Base-by-base conservation (phyloP, 179 eudicot species). In the Heliamphora pulchella region DNA sequence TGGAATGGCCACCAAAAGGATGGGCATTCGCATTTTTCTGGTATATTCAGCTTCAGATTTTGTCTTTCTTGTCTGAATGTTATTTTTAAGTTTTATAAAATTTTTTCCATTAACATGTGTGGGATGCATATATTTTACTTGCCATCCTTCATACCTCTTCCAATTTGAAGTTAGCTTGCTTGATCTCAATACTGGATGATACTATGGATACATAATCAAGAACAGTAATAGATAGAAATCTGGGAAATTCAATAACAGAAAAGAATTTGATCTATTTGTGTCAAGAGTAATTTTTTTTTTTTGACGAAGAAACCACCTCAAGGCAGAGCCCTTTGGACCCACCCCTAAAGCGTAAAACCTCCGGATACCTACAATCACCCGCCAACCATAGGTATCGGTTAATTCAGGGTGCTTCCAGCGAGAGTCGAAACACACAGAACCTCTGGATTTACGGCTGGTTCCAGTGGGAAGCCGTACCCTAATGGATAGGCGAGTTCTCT, bases 31-130 rank as follows among this genome's bases (percentile, higher is more conserved):
- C 51, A 43, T 64, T 57, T 66, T 75, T 50, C 79, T 68, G 82
- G 89, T 82, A 84, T 80, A 78, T 43, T 59, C 51, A 54, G 70
- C 78, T 77, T 62, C 41, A 54, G 18, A 65, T 54, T 77, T 63
- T 59, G 18, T 22, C 13, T 61, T 75, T 75, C 39, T 17, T 57
- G 31, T 77, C 3, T 71, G 18, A 39, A 48, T 53, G 5, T 7
- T 61, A 11, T 22, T 62, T 20, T 75, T 39, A 20, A 15, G 65
- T 44, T 11, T 20, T 53, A 41, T 64, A 8, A 22, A 62, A 13
- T 17, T 57, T 66, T 17, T 11, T 8, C 2, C 6, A 7, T 61
- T 17, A 57, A 57, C 47, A 59, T 5, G 6, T 18, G 51, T 41
- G 5, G 22, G 15, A 47, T 47, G n/a, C 55, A 63, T 62, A 41